Percentiles rank a stretch among this genome's conserved stretches.
These are phyloP conservation scores for Durusdinium trenchii DNA, from an alignment of 73 alveolate species.

Conservation along the genomic window DNA sequence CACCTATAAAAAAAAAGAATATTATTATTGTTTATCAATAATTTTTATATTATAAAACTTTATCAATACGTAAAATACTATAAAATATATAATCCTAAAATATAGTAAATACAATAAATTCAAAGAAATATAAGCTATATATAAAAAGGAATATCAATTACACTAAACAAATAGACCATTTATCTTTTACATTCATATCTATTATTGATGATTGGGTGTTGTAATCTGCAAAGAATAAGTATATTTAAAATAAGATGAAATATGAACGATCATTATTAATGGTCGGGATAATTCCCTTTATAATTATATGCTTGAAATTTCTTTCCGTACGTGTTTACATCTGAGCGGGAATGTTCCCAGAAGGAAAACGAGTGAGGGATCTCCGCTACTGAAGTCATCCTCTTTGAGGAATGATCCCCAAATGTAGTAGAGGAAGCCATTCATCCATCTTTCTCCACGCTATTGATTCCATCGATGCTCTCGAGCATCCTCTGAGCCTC, in stretches of 20 bases:
- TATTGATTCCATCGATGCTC: background rate
- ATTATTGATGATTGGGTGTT: background rate
- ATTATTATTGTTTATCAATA: too few relatives aligned
- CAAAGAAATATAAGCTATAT: background rate
- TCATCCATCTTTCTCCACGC: background rate
- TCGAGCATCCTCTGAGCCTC: background rate
- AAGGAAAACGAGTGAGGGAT: too few relatives aligned
- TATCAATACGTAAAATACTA: background rate
- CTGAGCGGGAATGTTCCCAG: background rate
- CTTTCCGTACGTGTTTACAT: background rate
- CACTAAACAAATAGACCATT: too few relatives aligned
- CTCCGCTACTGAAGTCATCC: too few relatives aligned
- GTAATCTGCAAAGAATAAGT: background rate
- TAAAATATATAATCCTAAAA: background rate
- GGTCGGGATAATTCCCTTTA: background rate
- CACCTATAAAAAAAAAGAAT: background rate
- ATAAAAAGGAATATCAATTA: too few relatives aligned
- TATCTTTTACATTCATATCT: background rate
- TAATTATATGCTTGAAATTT: too few relatives aligned
- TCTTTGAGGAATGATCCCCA: too few relatives aligned
- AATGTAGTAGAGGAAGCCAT: background rate
- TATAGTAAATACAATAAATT: too few relatives aligned
- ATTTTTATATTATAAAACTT: background rate
- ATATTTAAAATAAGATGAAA: background rate
- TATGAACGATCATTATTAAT: background rate